Evolutionary conservation across 1,284 basidiomycete genomes (phyloP), one percentile per base, ranked within the genome.

Genomic region (Trichosporon ovoides): DNA sequence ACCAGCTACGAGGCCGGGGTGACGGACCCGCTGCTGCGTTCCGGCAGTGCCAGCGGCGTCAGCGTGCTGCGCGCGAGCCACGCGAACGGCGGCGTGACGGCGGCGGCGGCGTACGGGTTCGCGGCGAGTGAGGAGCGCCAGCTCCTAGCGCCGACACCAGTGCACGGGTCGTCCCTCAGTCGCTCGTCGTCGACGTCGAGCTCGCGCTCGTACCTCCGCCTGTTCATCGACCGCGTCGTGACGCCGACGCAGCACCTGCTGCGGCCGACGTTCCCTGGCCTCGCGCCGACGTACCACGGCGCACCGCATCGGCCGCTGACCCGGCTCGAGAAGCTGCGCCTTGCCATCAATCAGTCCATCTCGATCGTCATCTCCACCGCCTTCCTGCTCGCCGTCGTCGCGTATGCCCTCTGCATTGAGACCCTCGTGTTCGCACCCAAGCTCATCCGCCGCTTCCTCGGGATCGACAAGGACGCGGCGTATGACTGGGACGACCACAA

Each of bases 401-500:
- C 58, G 1, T 80, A 78, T 78, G 80, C 80, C 0, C 53, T 77
- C 7, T 19, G 67, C 9, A 68, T 69, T 5, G 76, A 77, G 53
- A 36, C 75, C 2, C 53, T 62, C 19, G 66, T 61, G 52, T 62
- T 60, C n/a, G 34, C 78, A 2, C 75, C 76, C 2, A 64, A 64
- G 24, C 22, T 48, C 24, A 24, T 48, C 16, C 43, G 43, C 43
- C 43, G 43, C 43, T 9, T 48, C 43, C 43, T 48, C 14, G 43
- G 43, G n/a, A 48, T 48, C 24, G 43, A 48, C 5, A 28, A 31
- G 16, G 43, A 48, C 43, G 28, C 28, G 43, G 28, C 16, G 28
- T 78, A 80, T 36, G 71, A 70, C 4, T 84, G 84, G 84, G 83
- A 85, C 64, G 76, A 82, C 50, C 75, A 77, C 5, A 66, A 69